phyloP scores from a whole-genome alignment of 148 eudicot species.

The Spergularia bocconei region DNA sequence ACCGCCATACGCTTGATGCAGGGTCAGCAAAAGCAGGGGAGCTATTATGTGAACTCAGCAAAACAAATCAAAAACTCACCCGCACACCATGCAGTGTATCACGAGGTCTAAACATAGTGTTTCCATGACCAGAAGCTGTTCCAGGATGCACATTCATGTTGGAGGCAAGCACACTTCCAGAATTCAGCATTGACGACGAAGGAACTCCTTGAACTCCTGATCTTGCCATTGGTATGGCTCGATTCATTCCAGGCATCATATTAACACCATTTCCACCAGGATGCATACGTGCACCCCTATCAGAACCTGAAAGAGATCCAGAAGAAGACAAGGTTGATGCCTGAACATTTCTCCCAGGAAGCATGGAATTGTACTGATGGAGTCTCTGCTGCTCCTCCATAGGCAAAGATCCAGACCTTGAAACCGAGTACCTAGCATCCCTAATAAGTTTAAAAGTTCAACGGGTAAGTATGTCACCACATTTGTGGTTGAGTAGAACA shows the following conservation, averaged over 20 bases:
- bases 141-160: slow-evolving; percentile 58
- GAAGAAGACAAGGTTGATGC: slow-evolving; percentile 46
- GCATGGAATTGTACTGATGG: slow-evolving; percentile 58
- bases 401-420: slow-evolving; percentile 62
- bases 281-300: slow-evolving; percentile 57
- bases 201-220: slow-evolving; percentile 63
- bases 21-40: background rate
- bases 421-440: slow-evolving; percentile 62
- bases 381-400: slow-evolving; percentile 75
- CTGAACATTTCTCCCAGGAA: slow-evolving; percentile 61
- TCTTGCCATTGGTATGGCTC: slow-evolving; percentile 57
- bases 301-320: slow-evolving; percentile 63
- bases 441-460: slow-evolving; percentile 26
- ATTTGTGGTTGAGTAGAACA: slow-evolving; percentile 14
- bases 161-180: slow-evolving; percentile 56
- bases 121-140: slow-evolving; percentile 57
- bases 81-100: slow-evolving; percentile 58
- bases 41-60: background rate
- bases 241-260: slow-evolving; percentile 46
- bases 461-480: background rate
- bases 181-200: slow-evolving; percentile 55
- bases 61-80: slow-evolving; percentile 43
- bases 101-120: slow-evolving; percentile 60
- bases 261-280: slow-evolving; percentile 67
- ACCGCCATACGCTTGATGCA: background rate